These are phyloP conservation scores for Solanum peruvianum DNA, from an alignment of 257 asterid species.

Conservation along the genomic window DNA sequence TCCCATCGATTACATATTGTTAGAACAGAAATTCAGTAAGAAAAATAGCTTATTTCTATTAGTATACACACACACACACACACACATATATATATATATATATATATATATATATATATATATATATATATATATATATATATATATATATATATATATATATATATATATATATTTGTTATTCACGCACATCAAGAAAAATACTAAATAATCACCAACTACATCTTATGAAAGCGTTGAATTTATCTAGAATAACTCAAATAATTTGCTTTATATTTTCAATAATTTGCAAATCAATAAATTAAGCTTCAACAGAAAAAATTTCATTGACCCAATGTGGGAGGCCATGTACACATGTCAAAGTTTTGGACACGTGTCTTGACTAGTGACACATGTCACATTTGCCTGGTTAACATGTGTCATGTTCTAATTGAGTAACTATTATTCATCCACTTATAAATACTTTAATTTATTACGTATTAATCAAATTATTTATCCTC, in stretches of 20 bases:
- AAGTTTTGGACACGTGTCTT: not conserved
- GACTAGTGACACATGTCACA: not conserved
- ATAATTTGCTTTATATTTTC: not conserved
- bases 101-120: too few species aligned
- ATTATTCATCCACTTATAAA: not conserved
- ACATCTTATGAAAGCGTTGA: not conserved
- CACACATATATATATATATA: too few species aligned
- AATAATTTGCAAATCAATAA: not conserved
- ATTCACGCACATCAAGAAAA: not conserved
- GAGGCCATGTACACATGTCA: not conserved
- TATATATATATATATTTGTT: not conserved
- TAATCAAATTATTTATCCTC: not conserved
- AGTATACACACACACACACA: too few species aligned
- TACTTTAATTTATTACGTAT: too few species aligned
- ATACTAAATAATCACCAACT: not conserved
- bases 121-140: too few species aligned
- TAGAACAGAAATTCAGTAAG: not conserved
- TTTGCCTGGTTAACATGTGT: not conserved
- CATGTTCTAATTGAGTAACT: not conserved
- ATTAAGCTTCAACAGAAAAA: not conserved
- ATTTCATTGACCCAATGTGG: not conserved
- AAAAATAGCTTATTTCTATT: not conserved
- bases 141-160: too few species aligned
- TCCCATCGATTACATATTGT: not conserved
- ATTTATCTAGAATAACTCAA: not conserved